Base-by-base conservation (phyloP, 2,329 filamentous ascomycete species). In the Beauveria asiatica region DNA sequence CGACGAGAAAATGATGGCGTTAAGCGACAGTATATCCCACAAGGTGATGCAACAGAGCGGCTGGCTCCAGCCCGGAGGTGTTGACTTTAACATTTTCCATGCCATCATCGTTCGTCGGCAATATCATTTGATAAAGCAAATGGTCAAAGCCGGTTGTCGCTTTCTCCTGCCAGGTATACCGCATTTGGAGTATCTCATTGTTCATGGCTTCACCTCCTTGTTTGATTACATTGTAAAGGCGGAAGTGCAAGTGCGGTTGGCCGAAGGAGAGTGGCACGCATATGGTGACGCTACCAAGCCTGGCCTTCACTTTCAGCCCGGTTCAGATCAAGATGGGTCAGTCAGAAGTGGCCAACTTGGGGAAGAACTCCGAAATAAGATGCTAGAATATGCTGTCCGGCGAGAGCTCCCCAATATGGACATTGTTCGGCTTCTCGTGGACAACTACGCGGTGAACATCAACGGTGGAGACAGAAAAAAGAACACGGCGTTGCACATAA, bases 251-350 rank as follows among this genome's bases (percentile, higher is more conserved):
- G 39, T 25, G n/a, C 37, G 48, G 8, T 41, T 59, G 2, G 16
- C 13, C 25, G 56, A 59, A 19, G 56, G 56, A 4, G 56, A 59
- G n/a, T 59, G 56, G 56, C 46, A 52, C 37, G 56, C 56, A n/a
- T 59, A 45, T 16, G 56, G 27, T 8, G 56, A 59, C 8, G 8
- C 56, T 52, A 23, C 25, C 17, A 59, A 37, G 16, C 46, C 56
- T 2, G 56, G 56, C 10, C 56, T 59, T 42, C 19, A 52, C 39
- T 59, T 59, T 37, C 16, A 27, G 33, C 33, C 45, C 2, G 37
- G 39, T 9, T 3, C 4, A 1, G 4, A 59, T n/a, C 2, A 42
- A 16, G n/a, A n/a, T 21, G 21, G 19, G 10, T 2, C 8, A 2
- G n/a, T 8, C 2, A 16, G 21, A 27, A 3, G 7, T 30, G 19